These are phyloP conservation scores for Auriscalpium vulgare DNA, from an alignment of 768 basidiomycete species.

Conservation along the genomic window DNA sequence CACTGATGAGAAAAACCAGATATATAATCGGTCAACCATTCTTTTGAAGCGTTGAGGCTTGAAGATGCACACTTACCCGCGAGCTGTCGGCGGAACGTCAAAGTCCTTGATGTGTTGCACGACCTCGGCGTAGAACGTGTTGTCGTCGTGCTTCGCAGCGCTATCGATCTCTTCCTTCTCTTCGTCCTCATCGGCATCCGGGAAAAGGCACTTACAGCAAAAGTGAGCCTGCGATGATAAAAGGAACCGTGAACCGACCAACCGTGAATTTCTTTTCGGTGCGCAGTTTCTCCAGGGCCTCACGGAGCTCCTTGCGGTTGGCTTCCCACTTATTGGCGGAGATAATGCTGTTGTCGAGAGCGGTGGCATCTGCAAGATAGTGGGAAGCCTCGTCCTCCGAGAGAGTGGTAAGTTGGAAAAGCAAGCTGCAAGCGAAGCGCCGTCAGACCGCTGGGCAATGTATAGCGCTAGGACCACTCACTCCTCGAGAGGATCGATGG, in stretches of 20 bases:
- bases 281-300: not conserved
- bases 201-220: not conserved
- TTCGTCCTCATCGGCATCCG: not conserved
- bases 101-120: not conserved
- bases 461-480: not conserved
- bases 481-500: constrained; percentile 17
- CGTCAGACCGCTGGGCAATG: not conserved
- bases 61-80: not conserved
- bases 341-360: not conserved
- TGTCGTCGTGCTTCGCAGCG: not conserved
- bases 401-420: constrained; percentile 3
- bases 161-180: not conserved
- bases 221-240: not conserved
- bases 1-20: not conserved
- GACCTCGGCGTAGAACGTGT: not conserved
- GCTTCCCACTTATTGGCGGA: constrained; percentile 1
- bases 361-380: not conserved
- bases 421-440: not conserved
- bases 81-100: not conserved
- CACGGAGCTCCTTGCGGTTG: constrained; percentile 3
- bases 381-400: constrained; percentile 5
- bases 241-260: not conserved
- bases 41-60: not conserved
- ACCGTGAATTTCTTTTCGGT: not conserved
- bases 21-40: too few relatives aligned